A percentile compares a stretch with the other conserved stretches of the same genome.
Conservation (phyloP, 495 filamentous ascomycete genomes). For the Neurospora sp. region DNA sequence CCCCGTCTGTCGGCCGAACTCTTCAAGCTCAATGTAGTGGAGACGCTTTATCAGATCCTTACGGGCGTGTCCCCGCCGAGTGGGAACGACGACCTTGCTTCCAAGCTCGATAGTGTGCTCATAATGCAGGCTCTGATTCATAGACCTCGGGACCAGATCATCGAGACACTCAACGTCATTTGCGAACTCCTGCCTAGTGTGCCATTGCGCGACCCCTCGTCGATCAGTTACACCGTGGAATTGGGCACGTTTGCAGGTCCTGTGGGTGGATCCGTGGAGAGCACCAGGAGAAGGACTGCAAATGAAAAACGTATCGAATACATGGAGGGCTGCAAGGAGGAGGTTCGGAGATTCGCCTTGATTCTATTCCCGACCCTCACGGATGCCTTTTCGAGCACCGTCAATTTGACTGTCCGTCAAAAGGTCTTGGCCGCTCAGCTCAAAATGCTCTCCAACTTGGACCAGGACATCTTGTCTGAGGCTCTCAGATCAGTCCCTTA, state of each 20-base stretch:
- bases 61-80: constrained; percentile 89
- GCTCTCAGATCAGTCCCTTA: constrained; percentile 87
- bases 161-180: constrained; percentile 94
- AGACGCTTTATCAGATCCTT: constrained; percentile 95
- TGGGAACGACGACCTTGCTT: constrained; percentile 69
- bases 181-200: constrained; percentile 84
- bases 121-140: constrained; percentile 99
- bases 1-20: constrained; percentile 79
- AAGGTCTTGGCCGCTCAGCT: constrained; percentile 91
- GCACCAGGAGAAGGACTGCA: constrained; percentile 45
- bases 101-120: constrained; percentile 90
- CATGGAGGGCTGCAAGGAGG: constrained; percentile 67
- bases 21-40: constrained; percentile 93
- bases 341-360: constrained; percentile 84
- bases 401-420: constrained; percentile 95
- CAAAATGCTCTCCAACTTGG: constrained; percentile 96
- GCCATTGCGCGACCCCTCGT: constrained; percentile 38
- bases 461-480: constrained; percentile 71
- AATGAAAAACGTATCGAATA: constrained; percentile 72
- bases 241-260: constrained; percentile 25
- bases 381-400: constrained; percentile 95
- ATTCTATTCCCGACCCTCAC: constrained; percentile 95
- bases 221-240: constrained; percentile 42
- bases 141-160: constrained; percentile 90
- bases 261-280: constrained; percentile 24